These are phyloP conservation scores for Elongisporangium anandrum DNA, from an alignment of 352 stramenopile genomes.

Conservation along the genomic window DNA sequence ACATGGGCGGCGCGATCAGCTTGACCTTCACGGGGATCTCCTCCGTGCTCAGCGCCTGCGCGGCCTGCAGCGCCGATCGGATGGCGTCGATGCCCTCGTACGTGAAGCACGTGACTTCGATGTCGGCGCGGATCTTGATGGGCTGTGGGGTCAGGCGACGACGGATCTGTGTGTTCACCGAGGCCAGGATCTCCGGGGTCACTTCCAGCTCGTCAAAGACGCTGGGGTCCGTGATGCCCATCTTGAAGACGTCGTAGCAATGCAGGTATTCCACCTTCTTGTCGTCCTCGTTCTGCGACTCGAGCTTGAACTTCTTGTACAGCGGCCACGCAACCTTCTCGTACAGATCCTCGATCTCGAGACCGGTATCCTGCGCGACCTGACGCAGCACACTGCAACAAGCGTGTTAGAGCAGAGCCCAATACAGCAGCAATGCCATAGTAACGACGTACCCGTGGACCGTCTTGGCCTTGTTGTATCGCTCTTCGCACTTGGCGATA, in stretches of 20 bases:
- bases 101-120: conserved; percentile 99
- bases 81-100: conserved; percentile 99
- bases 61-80: conserved; percentile 93
- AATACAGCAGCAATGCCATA: conserved; percentile 51
- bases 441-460: conserved; percentile 95
- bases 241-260: conserved; percentile 99
- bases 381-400: conserved; percentile 88
- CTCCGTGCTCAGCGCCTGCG: conserved; percentile 79
- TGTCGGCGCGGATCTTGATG: conserved; percentile 99
- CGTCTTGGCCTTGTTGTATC: conserved; percentile 99
- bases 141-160: conserved; percentile 96
- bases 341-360: conserved; percentile 81
- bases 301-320: conserved; percentile 96
- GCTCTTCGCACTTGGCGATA: conserved; percentile 98
- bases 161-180: conserved; percentile 96
- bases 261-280: conserved; percentile 94
- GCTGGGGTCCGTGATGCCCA: conserved; percentile 89
- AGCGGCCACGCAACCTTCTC: conserved; percentile 96
- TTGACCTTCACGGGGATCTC: conserved; percentile 97
- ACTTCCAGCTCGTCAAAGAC: conserved; percentile 92
- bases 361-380: conserved; percentile 73
- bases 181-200: conserved; percentile 71
- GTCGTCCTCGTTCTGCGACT: conserved; percentile 70
- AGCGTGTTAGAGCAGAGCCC: not conserved
- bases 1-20: conserved; percentile 98